phyloP scores from a whole-genome alignment of 2,329 filamentous ascomycete species.

The Aspergillus carbonarius region DNA sequence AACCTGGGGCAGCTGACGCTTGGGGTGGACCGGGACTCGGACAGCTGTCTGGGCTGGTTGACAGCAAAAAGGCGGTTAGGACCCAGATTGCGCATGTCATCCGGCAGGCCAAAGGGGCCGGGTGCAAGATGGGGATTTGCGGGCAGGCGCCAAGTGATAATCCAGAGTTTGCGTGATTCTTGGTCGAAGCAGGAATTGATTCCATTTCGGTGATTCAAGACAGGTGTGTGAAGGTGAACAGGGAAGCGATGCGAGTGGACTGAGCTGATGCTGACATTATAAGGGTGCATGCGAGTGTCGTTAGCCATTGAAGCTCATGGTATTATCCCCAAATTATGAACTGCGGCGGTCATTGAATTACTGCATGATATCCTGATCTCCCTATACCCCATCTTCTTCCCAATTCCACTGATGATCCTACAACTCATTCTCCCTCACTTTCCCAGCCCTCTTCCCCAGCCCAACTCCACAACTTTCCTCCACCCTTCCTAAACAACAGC shows the following conservation, averaged over 20 bases:
- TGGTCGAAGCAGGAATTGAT: constrained; percentile 25
- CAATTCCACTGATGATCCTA: neutral
- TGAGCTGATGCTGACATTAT: neutral
- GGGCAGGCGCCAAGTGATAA: constrained; percentile 44
- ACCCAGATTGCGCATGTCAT: constrained; percentile 42
- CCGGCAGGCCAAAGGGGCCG: constrained; percentile 27
- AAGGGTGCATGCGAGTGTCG: too few species aligned
- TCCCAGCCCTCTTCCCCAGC: constrained; percentile 16
- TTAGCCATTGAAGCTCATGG: too few species aligned
- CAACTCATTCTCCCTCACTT: neutral
- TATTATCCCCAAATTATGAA: neutral
- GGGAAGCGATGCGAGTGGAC: neutral
- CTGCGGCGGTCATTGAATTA: neutral
- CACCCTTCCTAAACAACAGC: constrained; percentile 50
- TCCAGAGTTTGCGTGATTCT: constrained; percentile 39
- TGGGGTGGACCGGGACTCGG: constrained; percentile 41
- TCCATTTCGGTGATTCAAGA: constrained; percentile 39
- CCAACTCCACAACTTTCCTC: constrained; percentile 26
- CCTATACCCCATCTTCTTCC: too few species aligned
- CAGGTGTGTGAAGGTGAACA: constrained; percentile 40
- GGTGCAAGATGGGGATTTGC: constrained; percentile 41
- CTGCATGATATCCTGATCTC: too few species aligned
- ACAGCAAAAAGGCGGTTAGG: constrained; percentile 43
- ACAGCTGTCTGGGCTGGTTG: constrained; percentile 38
- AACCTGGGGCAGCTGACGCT: constrained; percentile 44